Conservation (phyloP, 257 asterid genomes). For the Penstemon davidsonii region DNA sequence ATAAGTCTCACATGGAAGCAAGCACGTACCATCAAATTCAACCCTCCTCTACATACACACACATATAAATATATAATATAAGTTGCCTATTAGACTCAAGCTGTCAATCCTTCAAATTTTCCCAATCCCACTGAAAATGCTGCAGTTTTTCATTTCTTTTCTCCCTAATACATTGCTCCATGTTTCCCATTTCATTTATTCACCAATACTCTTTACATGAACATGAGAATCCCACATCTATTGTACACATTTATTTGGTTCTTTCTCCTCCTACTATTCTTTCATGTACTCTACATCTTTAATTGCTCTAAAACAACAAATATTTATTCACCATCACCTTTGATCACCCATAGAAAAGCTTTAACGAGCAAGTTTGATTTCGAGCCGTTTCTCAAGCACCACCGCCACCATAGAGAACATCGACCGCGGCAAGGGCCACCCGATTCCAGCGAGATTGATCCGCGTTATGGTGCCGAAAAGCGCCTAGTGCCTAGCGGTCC, state of each 20-base stretch:
- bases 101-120: constrained; percentile 51
- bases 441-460: constrained; percentile 46
- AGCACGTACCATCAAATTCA: constrained; percentile 42
- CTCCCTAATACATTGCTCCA: constrained; percentile 54
- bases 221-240: constrained; percentile 45
- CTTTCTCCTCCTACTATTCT: constrained; percentile 38
- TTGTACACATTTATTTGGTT: constrained; percentile 40
- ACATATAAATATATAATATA: too few species aligned
- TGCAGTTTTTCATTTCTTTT: constrained; percentile 14
- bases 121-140: constrained; percentile 38
- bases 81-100: constrained; percentile 43
- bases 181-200: constrained; percentile 53
- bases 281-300: constrained; percentile 40
- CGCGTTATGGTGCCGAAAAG: constrained; percentile 66
- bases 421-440: constrained; percentile 22
- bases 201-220: constrained; percentile 38
- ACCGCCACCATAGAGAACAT: constrained; percentile 8
- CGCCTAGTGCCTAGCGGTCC: constrained; percentile 88
- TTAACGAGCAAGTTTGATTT: constrained; percentile 51
- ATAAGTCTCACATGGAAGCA: constrained; percentile 66
- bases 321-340: constrained; percentile 4
- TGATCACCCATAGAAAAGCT: constrained; percentile 39
- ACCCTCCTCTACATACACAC: constrained; percentile 32
- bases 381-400: constrained; percentile 45
- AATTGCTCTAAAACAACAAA: constrained; percentile 26